Evolutionary conservation across 208 protist genomes (phyloP), one percentile per base, ranked within the genome.

Genomic region (Vickermania ingenoplastis): DNA sequence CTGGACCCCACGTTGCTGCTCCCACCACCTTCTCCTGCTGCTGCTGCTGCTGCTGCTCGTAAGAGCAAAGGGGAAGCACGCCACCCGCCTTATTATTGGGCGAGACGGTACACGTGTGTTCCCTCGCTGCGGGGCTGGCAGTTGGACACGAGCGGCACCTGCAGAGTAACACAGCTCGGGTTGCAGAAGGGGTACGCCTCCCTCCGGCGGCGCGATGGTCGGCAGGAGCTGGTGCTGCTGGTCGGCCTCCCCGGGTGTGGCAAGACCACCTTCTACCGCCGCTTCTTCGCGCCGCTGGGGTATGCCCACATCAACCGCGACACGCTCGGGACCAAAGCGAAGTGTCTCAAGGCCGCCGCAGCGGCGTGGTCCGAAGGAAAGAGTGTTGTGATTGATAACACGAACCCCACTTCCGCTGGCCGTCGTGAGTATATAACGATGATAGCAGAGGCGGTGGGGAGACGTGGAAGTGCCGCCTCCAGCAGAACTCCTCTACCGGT

Each of bases 361-460:
- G 55, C 73, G 49, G 61, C 59, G 11, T 83, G 91, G 67, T 22
- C 62, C 0, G 26, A 50, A 2, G 87, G 91, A 2, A 80, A 75
- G 41, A 86, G 81, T 29, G 73, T 96, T 21, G 87, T 96, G 0
- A 54, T 97, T 2, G 95, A 98, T 65, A 98, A 97, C 65, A 97
- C 92, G 1, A 96, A 95, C 66, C 81, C 85, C 1, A 67, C 65
- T 7, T 61, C 65, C 5, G 57, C 45, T 2, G 79, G 80, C 25
- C 79, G 89, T 30, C 56, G 61, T 52, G 53, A 57, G n/a, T 96
- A 85, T 56, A 69, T 96, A 14, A 48, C 65, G 13, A 29, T 95
- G 5, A 88, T 81, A 30, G 23, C 23, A 11, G 1, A 27, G 49
- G 17, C 45, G 71, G 60, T 11, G 14, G 25, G 60, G n/a, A 49